Base-by-base conservation (phyloP, 768 basidiomycete genomes). In the Termitomyces sp. region DNA sequence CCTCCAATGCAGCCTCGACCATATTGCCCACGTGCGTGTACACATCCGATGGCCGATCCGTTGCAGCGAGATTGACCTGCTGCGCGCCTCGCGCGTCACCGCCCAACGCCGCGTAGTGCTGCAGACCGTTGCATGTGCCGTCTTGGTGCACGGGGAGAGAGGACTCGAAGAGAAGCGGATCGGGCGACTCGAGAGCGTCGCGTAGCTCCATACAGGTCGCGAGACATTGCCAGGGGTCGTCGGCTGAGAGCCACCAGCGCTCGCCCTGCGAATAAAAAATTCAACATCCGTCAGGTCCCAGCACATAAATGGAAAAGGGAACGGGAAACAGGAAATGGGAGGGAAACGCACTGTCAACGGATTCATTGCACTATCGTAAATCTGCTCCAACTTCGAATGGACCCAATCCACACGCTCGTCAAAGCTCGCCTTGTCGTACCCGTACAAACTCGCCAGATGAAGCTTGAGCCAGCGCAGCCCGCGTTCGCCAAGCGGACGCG, bases 151-250 rank as follows among this genome's bases (percentile, higher is more conserved):
- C 82, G 0, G 97, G 97, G n/a, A 97, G 78, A 17, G 74, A 70
- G 3, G 86, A 92, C 64, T 78, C 71, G 58, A 77, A 79, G 0
- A 82, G 80, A 42, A 84, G 78, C 15, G 83, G 81, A 62, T 93
- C 81, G 17, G 76, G 76, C 1, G 87, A 88, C 42, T 87, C 80
- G 0, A 95, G 77, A 1, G 96, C 96, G 0, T 78, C 79, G 46
- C 79, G 79, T n/a, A 98, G 77, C 66, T 99, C 97, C 68, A 87
- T 84, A 73, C 94, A 98, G 1, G 91, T 83, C 17, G 96, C 90
- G 38, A 98, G 87, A 68, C 89, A 95, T 70, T 98, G 96, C 95
- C 96, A 98, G 8, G 95, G 95, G 66, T 98, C 94, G 66, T 96
- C 94, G 0, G 94, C 94, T 55, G 83, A 74, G 43, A 79, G 70